Conservation (phyloP, 768 basidiomycete species). For the Mycena capillaripes region DNA sequence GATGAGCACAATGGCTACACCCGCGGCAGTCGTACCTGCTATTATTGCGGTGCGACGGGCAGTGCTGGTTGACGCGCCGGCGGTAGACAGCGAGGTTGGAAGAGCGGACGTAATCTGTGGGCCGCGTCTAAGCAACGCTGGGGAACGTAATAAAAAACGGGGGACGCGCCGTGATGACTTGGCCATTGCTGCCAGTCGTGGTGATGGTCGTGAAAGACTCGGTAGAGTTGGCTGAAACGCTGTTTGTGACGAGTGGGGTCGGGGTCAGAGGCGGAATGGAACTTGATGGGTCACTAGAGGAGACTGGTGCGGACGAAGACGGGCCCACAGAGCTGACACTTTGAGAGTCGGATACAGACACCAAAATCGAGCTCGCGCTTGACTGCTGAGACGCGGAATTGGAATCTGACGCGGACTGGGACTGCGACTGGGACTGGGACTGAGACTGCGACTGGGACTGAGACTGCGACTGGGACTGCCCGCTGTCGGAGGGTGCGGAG, state of each 20-base stretch:
- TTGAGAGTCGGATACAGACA: background rate
- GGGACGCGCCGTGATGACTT: slow-evolving; percentile 29
- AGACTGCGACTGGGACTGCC: slow-evolving; percentile 8
- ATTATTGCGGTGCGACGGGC: slow-evolving; percentile 55
- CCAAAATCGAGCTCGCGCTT: background rate
- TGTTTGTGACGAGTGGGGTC: background rate
- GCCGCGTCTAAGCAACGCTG: background rate
- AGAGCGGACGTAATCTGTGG: slow-evolving; percentile 41
- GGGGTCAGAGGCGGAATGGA: background rate
- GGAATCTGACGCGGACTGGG: background rate
- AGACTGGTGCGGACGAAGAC: background rate
- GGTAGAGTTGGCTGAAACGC: background rate
- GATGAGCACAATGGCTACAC: slow-evolving; percentile 52
- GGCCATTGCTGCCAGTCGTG: slow-evolving; percentile 25
- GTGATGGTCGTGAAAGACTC: slow-evolving; percentile 33
- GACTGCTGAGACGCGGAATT: background rate
- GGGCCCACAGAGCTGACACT: slow-evolving; percentile 1
- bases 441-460: background rate
- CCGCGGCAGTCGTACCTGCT: slow-evolving; percentile 56
- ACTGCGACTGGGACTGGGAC: background rate
- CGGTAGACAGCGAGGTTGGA: slow-evolving; percentile 48
- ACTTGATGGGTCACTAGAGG: background rate
- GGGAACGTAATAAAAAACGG: background rate
- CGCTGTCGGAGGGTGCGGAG: background rate
- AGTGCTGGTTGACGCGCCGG: slow-evolving; percentile 28